These are phyloP conservation scores for Phoma sp. DNA, from an alignment of 2,329 filamentous ascomycete species.

Conservation along the genomic window DNA sequence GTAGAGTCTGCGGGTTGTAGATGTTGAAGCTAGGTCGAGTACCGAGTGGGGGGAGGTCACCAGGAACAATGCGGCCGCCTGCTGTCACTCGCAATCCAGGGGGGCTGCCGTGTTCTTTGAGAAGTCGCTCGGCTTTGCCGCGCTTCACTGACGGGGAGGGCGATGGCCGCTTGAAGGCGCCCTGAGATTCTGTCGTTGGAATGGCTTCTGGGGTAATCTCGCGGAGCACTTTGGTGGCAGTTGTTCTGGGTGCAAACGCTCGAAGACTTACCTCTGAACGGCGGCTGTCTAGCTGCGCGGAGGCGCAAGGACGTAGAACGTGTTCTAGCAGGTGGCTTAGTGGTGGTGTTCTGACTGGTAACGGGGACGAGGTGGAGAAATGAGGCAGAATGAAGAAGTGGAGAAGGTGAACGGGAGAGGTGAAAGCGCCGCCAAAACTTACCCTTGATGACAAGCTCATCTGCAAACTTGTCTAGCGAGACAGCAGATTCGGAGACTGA, in stretches of 20 bases:
- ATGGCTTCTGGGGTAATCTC: conserved; percentile 16
- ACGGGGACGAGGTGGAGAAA: too few relatives aligned
- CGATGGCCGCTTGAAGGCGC: conserved; percentile 49
- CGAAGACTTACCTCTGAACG: conserved; percentile 36
- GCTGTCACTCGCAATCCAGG: conserved; percentile 59
- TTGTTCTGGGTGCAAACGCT: conserved; percentile 23
- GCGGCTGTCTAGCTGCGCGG: conserved; percentile 36
- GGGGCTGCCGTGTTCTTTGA: conserved; percentile 59
- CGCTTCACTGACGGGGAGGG: conserved; percentile 59
- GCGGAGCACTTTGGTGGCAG: conserved; percentile 22
- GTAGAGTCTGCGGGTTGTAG: conserved; percentile 34
- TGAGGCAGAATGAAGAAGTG: too few relatives aligned
- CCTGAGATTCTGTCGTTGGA: conserved; percentile 21
- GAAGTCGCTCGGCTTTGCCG: conserved; percentile 56
- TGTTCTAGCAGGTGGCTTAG: conserved; percentile 40
- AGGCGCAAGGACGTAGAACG: conserved; percentile 50
- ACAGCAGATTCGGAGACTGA: conserved; percentile 51
- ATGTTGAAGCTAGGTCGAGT: conserved; percentile 40
- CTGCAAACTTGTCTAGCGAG: conserved; percentile 49
- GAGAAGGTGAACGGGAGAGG: conserved; percentile 2
- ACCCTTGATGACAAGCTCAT: conserved; percentile 53
- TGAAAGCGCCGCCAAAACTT: conserved; percentile 26
- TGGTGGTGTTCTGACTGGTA: not conserved
- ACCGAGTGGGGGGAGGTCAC: conserved; percentile 46
- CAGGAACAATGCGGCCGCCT: conserved; percentile 60